These are phyloP conservation scores for Phytopythium delawarense DNA, from an alignment of 352 stramenopile genomes.

Conservation along the genomic window DNA sequence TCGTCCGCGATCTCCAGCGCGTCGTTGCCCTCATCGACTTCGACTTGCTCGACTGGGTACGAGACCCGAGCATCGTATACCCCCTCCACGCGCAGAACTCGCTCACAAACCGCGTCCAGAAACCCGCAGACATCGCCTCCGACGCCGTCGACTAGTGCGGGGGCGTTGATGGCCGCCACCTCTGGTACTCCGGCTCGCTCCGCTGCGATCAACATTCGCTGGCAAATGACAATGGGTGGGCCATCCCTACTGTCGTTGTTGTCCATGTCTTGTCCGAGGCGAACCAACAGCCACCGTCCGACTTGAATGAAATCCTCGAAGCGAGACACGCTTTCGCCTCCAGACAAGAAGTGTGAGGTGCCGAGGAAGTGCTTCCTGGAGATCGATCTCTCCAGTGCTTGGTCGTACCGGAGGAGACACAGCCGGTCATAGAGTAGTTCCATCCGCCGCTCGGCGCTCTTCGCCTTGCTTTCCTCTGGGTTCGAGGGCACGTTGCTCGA, in stretches of 20 bases:
- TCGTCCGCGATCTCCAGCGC: conserved; percentile 42
- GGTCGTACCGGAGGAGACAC: conserved; percentile 43
- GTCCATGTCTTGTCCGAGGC: conserved; percentile 21
- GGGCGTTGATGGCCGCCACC: conserved; percentile 29
- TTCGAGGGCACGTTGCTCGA: conserved; percentile 1
- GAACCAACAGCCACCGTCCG: conserved; percentile 38
- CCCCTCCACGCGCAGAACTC: conserved; percentile 21
- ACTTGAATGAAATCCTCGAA: conserved; percentile 49
- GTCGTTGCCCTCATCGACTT: conserved; percentile 39
- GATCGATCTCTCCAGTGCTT: conserved; percentile 35
- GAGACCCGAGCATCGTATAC: conserved; percentile 13
- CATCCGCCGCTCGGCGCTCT: conserved; percentile 42
- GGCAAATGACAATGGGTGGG: conserved; percentile 24
- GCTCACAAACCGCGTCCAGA: conserved; percentile 38
- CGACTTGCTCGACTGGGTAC: conserved; percentile 40
- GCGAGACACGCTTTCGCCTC: conserved; percentile 20
- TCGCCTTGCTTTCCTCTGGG: conserved; percentile 24
- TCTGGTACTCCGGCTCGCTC: conserved; percentile 35
- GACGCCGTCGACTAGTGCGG: conserved; percentile 32
- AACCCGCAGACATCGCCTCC: conserved; percentile 53
- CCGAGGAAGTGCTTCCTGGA: conserved; percentile 45
- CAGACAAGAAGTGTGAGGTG: conserved; percentile 14
- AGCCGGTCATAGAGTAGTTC: conserved; percentile 71
- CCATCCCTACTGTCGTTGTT: conserved; percentile 11
- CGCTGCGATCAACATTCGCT: conserved; percentile 51